These are phyloP conservation scores for Populus trichocarpa DNA, from an alignment of 441 rosid species.

Conservation along the genomic window DNA sequence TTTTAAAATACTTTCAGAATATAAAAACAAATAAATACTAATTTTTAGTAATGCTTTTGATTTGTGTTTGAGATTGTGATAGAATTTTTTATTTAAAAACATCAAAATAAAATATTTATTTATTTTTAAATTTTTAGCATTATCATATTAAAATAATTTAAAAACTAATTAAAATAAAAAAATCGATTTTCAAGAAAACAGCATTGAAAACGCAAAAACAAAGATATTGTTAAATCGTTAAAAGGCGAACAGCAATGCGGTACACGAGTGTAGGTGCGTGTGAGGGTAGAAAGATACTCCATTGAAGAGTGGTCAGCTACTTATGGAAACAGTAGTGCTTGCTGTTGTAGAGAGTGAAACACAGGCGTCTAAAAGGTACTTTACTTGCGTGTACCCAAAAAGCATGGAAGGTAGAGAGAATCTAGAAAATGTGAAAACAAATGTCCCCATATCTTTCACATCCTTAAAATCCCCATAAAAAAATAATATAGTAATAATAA, in stretches of 20 bases:
- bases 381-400: slow-evolving; percentile 27
- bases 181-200: too few relatives aligned
- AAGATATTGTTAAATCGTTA: too few relatives aligned
- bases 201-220: too few relatives aligned
- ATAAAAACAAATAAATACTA: too few relatives aligned
- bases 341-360: neutral
- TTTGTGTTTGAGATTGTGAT: too few relatives aligned
- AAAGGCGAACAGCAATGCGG: neutral
- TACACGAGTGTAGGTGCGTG: neutral
- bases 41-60: too few relatives aligned
- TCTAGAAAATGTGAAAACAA: slow-evolving; percentile 37
- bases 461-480: slow-evolving; percentile 5
- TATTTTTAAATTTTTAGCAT: too few relatives aligned
- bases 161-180: too few relatives aligned
- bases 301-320: neutral
- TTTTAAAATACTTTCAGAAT: too few relatives aligned
- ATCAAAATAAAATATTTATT: too few relatives aligned
- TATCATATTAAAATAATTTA: too few relatives aligned
- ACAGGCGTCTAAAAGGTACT: neutral
- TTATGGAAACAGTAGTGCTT: neutral
- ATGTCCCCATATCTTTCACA: slow-evolving; percentile 25
- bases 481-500: neutral
- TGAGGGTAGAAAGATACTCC: neutral
- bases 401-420: slow-evolving; percentile 39
- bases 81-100: too few relatives aligned